Conservation (phyloP, 176 grass and related monocot genomes). For the Typha latifolia region DNA sequence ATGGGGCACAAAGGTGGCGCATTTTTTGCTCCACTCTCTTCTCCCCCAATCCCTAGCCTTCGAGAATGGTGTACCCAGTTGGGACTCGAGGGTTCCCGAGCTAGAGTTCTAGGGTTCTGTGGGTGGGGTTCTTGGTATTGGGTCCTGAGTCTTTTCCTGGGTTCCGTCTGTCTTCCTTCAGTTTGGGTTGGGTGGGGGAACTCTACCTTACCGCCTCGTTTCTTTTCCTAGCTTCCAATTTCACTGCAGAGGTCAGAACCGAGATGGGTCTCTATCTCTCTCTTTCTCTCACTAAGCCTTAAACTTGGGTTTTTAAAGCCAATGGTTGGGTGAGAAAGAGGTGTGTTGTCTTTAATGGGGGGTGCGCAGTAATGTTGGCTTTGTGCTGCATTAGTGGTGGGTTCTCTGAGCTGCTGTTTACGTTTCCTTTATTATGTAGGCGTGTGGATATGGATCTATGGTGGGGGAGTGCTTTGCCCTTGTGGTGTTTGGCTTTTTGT, state of each 20-base stretch:
- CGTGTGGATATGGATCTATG: slow-evolving; percentile 3
- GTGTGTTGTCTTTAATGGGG: slow-evolving; percentile 15
- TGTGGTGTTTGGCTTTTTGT: background rate
- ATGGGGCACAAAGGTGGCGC: slow-evolving; percentile 30
- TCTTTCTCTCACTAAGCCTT: slow-evolving; percentile 11
- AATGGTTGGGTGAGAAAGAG: slow-evolving; percentile 10
- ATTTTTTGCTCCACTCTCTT: slow-evolving; percentile 7
- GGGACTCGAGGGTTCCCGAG: slow-evolving; percentile 5
- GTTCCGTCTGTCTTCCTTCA: slow-evolving; percentile 11
- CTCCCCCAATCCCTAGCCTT: slow-evolving; percentile 5
- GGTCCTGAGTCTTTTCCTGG: slow-evolving; percentile 11
- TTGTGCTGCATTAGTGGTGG: slow-evolving; percentile 14
- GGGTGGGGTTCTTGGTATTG: background rate
- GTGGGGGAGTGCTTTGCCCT: background rate
- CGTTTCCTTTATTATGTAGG: slow-evolving; percentile 8
- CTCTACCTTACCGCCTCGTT: slow-evolving; percentile 5
- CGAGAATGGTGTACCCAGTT: slow-evolving; percentile 6
- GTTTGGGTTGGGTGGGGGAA: background rate
- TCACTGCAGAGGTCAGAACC: slow-evolving; percentile 8
- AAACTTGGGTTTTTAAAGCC: background rate
- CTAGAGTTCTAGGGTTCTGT: slow-evolving; percentile 13
- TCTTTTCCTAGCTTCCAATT: slow-evolving; percentile 28
- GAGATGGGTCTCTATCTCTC: background rate
- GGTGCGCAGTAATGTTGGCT: slow-evolving; percentile 10
- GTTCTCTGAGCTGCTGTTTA: slow-evolving; percentile 4